Evolutionary conservation across 1,284 basidiomycete species (phyloP).

Genomic region (Fomes fomentarius): DNA sequence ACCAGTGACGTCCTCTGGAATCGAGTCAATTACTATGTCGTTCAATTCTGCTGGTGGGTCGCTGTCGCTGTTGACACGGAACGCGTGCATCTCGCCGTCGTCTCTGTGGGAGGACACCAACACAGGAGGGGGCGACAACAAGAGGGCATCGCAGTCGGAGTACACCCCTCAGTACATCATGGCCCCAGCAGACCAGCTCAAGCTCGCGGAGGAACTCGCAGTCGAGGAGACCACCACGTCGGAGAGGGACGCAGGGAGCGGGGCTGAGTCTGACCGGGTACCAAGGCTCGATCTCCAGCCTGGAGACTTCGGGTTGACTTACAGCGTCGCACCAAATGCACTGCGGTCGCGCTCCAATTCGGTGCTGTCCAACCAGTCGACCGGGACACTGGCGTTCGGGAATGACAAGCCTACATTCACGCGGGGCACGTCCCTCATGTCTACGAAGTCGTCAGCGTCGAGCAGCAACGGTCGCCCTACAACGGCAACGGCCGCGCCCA

Average conservation of each 20-base stretch:
- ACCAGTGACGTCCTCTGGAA: conserved; percentile 15
- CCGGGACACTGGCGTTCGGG: conserved; percentile 30
- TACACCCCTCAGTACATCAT: conserved; percentile 66
- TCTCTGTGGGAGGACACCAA: conserved; percentile 54
- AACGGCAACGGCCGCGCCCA: conserved; percentile 11
- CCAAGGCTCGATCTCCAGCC: conserved; percentile 31
- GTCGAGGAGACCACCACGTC: conserved; percentile 39
- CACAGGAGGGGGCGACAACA: conserved; percentile 3
- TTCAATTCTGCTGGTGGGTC: conserved; percentile 30
- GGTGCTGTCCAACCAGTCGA: conserved; percentile 28
- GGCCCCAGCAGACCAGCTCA: conserved; percentile 65
- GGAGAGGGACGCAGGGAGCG: conserved; percentile 20
- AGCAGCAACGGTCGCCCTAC: conserved; percentile 4
- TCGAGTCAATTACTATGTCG: conserved; percentile 30
- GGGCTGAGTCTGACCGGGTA: conserved; percentile 18
- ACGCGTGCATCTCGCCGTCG: conserved; percentile 34
- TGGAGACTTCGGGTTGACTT: conserved; percentile 29
- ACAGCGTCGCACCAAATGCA: conserved; percentile 8
- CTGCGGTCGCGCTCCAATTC: conserved; percentile 26
- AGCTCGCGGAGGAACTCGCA: conserved; percentile 50
- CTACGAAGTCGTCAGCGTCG: conserved; percentile 8
- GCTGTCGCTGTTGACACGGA: conserved; percentile 31
- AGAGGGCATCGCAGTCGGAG: conserved; percentile 38
- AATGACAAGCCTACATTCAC: conserved; percentile 4
- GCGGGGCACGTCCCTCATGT: conserved; percentile 16